Evolutionary conservation across 208 protist species (phyloP).

Genomic region (Trichomonas vaginalis): DNA sequence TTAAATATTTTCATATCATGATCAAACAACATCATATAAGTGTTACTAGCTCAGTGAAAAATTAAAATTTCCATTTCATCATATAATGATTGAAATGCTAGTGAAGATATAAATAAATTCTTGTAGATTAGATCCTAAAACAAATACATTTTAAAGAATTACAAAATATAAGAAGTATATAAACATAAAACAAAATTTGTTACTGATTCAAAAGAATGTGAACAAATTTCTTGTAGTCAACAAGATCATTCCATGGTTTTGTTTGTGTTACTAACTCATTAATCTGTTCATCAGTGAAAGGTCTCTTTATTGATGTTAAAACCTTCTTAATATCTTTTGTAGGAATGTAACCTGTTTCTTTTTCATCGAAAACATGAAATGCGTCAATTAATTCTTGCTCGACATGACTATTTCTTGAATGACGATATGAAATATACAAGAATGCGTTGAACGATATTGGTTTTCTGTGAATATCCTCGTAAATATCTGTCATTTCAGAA

Average conservation of each 20-base stretch:
- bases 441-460: background rate
- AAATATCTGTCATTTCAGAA: background rate
- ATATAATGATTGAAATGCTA: too few species aligned
- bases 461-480: background rate
- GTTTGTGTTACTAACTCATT: background rate
- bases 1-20: too few species aligned
- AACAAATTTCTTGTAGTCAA: background rate
- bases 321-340: background rate
- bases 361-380: conserved; percentile 3
- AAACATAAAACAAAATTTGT: too few species aligned
- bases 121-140: too few species aligned
- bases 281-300: conserved; percentile 11
- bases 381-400: conserved; percentile 17
- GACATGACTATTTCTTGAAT: background rate
- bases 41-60: too few species aligned
- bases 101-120: too few species aligned
- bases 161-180: too few species aligned
- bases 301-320: background rate
- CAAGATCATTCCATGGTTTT: background rate
- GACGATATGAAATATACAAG: background rate
- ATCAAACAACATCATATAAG: too few species aligned
- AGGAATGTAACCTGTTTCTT: background rate
- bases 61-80: too few species aligned
- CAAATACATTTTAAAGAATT: too few species aligned
- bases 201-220: background rate